phyloP scores from a whole-genome alignment of 495 filamentous ascomycete genomes.

The Penicillium canariense region DNA sequence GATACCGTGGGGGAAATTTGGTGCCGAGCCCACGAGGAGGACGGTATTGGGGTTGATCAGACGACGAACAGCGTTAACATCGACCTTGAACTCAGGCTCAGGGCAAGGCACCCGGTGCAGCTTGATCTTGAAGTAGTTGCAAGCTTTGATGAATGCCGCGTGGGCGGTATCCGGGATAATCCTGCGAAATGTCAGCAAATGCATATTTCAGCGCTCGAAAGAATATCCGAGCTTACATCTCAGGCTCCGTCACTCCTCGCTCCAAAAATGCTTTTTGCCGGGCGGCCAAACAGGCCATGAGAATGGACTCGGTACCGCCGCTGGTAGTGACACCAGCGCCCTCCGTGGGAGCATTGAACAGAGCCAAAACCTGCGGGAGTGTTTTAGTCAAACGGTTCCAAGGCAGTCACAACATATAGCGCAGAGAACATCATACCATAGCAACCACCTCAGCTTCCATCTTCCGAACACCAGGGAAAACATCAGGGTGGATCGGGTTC shows the following conservation, averaged over 20 bases:
- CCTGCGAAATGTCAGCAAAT: conserved; percentile 47
- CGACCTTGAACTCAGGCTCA: conserved; percentile 79
- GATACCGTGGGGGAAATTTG: conserved; percentile 97
- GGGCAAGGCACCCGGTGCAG: conserved; percentile 87
- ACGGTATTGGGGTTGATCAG: conserved; percentile 97
- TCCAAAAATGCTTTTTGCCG: conserved; percentile 84
- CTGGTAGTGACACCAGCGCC: conserved; percentile 88
- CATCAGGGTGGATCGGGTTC: conserved; percentile 99
- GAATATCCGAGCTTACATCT: conserved; percentile 63
- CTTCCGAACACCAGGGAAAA: conserved; percentile 96
- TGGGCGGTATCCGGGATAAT: conserved; percentile 94
- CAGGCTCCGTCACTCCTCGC: conserved; percentile 84
- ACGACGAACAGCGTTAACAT: conserved; percentile 70
- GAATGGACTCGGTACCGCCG: conserved; percentile 92
- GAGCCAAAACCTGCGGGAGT: conserved; percentile 57
- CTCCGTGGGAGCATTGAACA: conserved; percentile 87
- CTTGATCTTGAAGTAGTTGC: conserved; percentile 92
- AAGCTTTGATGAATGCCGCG: conserved; percentile 94
- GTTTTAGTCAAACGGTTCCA: background rate
- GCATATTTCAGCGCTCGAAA: background rate
- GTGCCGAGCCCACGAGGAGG: conserved; percentile 89
- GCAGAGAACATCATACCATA: conserved; percentile 59
- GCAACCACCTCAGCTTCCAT: conserved; percentile 99
- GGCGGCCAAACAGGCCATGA: conserved; percentile 89
- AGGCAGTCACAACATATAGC: background rate